Evolutionary conservation across 371 early-diverging fungal genomes (phyloP).

Genomic region (Mortierella sp.): DNA sequence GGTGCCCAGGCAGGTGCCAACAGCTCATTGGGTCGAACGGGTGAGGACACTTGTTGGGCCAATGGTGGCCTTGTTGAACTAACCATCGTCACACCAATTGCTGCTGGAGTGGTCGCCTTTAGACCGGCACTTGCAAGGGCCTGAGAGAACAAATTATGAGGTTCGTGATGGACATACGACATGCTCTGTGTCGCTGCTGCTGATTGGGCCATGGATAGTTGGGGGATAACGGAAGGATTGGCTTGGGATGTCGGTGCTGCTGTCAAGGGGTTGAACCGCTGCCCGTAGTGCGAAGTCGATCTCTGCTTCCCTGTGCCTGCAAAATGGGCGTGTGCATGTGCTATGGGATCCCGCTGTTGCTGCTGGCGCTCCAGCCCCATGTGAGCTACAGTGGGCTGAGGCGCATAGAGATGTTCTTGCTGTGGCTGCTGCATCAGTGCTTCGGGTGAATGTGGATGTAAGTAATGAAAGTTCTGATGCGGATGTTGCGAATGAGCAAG

Average conservation of each 20-base stretch:
- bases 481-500: constrained; percentile 8
- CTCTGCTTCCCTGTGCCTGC: constrained; percentile 32
- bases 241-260: constrained; percentile 13
- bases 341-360: constrained; percentile 1
- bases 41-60: constrained; percentile 4
- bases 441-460: constrained; percentile 4
- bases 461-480: constrained; percentile 2
- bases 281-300: constrained; percentile 32
- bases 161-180: constrained; percentile 4
- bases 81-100: neutral
- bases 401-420: neutral
- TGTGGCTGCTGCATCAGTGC: neutral
- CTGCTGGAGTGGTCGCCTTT: constrained; percentile 1
- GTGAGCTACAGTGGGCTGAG: neutral
- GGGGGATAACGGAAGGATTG: constrained; percentile 11
- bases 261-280: constrained; percentile 35
- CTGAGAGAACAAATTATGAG: constrained; percentile 11
- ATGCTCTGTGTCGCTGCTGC: constrained; percentile 5
- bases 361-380: constrained; percentile 8
- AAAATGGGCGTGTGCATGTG: neutral
- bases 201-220: constrained; percentile 2
- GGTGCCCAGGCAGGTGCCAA: constrained; percentile 28
- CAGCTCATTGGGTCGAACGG: constrained; percentile 12
- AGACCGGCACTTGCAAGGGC: constrained; percentile 1
- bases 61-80: neutral